Base-by-base conservation (phyloP, 495 filamentous ascomycete genomes). In the Parathielavia appendiculata region DNA sequence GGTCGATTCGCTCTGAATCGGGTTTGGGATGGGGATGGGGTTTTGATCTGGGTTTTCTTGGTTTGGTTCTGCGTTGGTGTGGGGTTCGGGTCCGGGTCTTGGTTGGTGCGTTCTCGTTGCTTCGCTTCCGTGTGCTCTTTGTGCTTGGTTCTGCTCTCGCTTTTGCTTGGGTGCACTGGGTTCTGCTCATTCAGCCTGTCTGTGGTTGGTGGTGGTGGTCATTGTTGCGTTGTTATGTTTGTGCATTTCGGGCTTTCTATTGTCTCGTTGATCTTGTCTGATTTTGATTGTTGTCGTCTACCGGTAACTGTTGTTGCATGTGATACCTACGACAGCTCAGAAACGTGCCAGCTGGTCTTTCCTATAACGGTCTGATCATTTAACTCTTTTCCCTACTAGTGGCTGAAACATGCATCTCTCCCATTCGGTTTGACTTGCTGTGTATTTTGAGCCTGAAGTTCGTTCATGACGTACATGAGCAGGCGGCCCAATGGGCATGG, bases 281-380 rank as follows among this genome's bases (percentile, higher is more conserved):
- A 14, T 32, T 34, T 34, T 30, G 26, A 2, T 30, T 30, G 26
- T 30, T 30, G 26, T 30, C 26, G 26, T 30, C 26, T 30, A 30
- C 26, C n/a, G 26, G 39, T 45, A 57, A 57, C 55, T 57, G 52
- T 51, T n/a, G 26, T 51, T 51, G 53, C 58, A 45, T 57, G 40
- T 51, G 46, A 55, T 57, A 47, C 54, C 48, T 57, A 45, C 54
- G 36, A 46, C 46, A 39, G 47, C 40, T 54, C 53, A 59, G 50
- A 59, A 52, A 57, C 47, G 46, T 52, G 40, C 47, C 51, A 26
- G 32, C 36, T 52, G 49, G 39, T 26, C 16, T 40, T 23, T 47
- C 26, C 26, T 30, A 30, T 30, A 30, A 6, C 26, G 26, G 26
- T 30, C 26, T 30, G 26, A 6, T 30, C 6, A 30, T 30, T 30